Base-by-base conservation (phyloP, 164 flowering plant species). In the Hamamelis virginiana region DNA sequence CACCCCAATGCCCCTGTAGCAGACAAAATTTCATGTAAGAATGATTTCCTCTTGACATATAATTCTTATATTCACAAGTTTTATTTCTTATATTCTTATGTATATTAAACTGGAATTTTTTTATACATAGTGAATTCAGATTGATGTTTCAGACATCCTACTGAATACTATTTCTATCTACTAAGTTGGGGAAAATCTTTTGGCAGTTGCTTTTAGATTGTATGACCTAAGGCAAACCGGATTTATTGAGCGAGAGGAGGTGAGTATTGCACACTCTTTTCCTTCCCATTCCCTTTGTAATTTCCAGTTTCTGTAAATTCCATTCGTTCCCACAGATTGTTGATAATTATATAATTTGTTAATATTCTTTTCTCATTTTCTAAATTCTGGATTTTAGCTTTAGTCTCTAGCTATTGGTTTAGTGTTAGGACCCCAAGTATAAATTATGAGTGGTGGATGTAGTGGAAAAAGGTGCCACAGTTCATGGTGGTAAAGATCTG, bases 11-110 rank as follows among this genome's bases (percentile, higher is more conserved):
- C 94, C 26, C 83, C 92, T 11, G 74, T 78, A 23, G 72, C 68
- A 53, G 89, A 85, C 41, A 90, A 90, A 79, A 83, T 85, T 44
- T 60, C 78, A 50, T 92, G 97, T 92, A 83, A 80, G 89, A 21
- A 55, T 48, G 6, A 14, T 48, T 43, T 56, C 46, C 5, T 19
- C 48, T 45, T 14, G 46, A n/a, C 8, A 27, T 18, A 1, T 15
- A 22, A 50, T 21, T 58, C 6, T 12, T 14, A 47, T 21, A 51
- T 15, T 61, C 56, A 9, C 5, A 47, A n/a, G 9, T 14, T 45
- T 43, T 33, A 4, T 38, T 1, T 3, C 53, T 9, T 15, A 44
- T 28, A 19, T 13, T 62, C 14, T 26, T 21, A 8, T 21, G 10
- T 5, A 55, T 18, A 10, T 55, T 55, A 9, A 55, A n/a, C 23